Conservation (phyloP, 106 monocot species). For the Hemerocallis citrina region DNA sequence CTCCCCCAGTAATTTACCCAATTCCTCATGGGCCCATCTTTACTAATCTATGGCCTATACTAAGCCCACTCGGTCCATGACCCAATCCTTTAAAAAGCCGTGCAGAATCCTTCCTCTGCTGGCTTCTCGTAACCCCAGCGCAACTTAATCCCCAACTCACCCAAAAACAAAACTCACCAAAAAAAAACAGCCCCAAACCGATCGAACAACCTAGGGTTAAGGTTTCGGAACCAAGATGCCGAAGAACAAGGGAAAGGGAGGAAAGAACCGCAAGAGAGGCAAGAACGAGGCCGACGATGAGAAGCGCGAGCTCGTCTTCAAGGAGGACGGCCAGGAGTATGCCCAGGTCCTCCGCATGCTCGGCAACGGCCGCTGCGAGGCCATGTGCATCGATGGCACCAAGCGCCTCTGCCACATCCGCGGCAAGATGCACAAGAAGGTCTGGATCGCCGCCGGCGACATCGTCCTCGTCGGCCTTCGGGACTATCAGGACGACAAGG, state of each 20-base stretch:
- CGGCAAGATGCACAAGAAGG: slow-evolving; percentile 29
- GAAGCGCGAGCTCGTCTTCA: slow-evolving; percentile 27
- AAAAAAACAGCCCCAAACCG: too few species aligned
- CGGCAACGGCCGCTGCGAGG: slow-evolving; percentile 23
- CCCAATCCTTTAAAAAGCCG: too few species aligned
- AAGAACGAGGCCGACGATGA: slow-evolving; percentile 33
- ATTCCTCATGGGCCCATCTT: too few species aligned
- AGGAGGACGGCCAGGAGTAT: slow-evolving; percentile 28
- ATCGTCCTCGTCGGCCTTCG: slow-evolving; percentile 24
- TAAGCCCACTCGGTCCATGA: too few species aligned
- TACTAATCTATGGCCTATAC: too few species aligned
- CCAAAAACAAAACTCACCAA: too few species aligned
- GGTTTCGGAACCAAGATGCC: slow-evolving; percentile 10
- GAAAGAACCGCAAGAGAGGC: slow-evolving; percentile 25
- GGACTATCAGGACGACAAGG: slow-evolving; percentile 27
- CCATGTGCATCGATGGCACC: slow-evolving; percentile 25
- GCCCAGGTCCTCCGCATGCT: slow-evolving; percentile 26
- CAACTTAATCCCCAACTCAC: too few species aligned
- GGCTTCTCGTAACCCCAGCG: too few species aligned
- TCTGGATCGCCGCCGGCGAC: slow-evolving; percentile 28
- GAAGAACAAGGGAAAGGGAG: slow-evolving; percentile 30
- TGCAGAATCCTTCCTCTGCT: too few species aligned
- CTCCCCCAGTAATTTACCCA: too few species aligned
- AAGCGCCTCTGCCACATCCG: slow-evolving; percentile 26
- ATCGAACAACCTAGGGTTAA: too few species aligned